A percentile compares a stretch with the other conserved stretches of the same genome.
phyloP scores from a whole-genome alignment of 2,329 filamentous ascomycete genomes.

The Hypoxylon sp. region DNA sequence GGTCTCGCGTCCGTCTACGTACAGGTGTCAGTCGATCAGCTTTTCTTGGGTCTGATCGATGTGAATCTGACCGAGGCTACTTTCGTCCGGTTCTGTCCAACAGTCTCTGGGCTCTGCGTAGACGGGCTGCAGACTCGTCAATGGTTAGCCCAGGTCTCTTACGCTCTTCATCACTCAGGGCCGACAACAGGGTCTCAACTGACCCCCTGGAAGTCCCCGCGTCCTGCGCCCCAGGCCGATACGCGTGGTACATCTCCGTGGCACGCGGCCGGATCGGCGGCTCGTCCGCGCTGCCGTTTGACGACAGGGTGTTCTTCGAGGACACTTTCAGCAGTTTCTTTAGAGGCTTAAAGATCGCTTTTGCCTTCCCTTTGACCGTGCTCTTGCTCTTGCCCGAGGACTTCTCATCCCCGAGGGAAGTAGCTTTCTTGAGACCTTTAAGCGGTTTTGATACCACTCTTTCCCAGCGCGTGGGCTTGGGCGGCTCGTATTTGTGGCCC shows the following conservation, averaged over 20 bases:
- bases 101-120: slow-evolving; percentile 45
- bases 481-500: slow-evolving; percentile 1
- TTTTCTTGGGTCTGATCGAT: neutral
- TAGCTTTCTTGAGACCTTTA: neutral
- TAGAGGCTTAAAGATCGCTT: slow-evolving; percentile 5
- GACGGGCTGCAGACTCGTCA: slow-evolving; percentile 42
- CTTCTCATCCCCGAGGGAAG: slow-evolving; percentile 12
- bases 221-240: neutral
- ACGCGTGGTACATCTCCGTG: slow-evolving; percentile 41
- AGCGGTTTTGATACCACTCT: neutral
- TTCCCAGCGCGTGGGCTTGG: neutral
- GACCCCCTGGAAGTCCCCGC: slow-evolving; percentile 21
- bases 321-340: neutral
- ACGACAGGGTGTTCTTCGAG: neutral
- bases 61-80: neutral
- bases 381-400: neutral
- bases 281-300: neutral
- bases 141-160: slow-evolving; percentile 36
- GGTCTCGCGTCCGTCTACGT: neutral
- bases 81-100: slow-evolving; percentile 19
- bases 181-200: slow-evolving; percentile 31
- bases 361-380: neutral
- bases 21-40: neutral
- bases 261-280: slow-evolving; percentile 7
- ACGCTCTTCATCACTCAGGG: slow-evolving; percentile 30